These are phyloP conservation scores for Elaeis guineensis DNA, from an alignment of 176 grass and related monocot genomes.

Conservation along the genomic window DNA sequence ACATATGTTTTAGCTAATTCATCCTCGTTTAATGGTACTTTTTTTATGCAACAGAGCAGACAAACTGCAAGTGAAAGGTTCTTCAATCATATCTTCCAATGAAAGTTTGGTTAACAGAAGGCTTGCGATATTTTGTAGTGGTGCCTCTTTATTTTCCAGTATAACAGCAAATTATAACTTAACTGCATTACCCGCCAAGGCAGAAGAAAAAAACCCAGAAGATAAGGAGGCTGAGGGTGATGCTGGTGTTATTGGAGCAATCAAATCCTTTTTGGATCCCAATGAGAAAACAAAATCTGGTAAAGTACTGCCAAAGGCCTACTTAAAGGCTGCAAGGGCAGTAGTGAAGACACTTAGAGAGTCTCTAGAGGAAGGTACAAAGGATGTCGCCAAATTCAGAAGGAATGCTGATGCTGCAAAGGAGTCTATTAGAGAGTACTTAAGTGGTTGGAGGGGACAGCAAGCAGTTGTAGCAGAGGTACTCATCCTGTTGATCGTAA, in stretches of 20 bases:
- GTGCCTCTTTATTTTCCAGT: constrained; percentile 25
- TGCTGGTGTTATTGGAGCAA: constrained; percentile 40
- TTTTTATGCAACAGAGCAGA: constrained; percentile 62
- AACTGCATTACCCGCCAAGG: constrained; percentile 22
- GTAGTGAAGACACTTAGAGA: constrained; percentile 85
- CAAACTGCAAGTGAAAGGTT: constrained; percentile 9
- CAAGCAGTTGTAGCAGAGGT: constrained; percentile 56
- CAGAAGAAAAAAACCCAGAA: constrained; percentile 18
- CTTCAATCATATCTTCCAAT: background rate
- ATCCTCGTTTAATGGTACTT: background rate
- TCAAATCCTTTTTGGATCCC: constrained; percentile 80
- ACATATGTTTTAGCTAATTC: background rate
- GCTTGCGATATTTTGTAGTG: constrained; percentile 21
- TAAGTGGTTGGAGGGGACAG: constrained; percentile 71
- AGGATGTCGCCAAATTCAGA: constrained; percentile 62
- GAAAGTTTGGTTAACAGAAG: constrained; percentile 18
- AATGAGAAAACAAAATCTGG: constrained; percentile 76
- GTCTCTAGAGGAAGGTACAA: constrained; percentile 55
- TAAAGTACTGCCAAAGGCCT: constrained; percentile 76
- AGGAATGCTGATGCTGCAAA: constrained; percentile 73
- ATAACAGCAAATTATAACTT: background rate
- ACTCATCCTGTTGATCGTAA: background rate
- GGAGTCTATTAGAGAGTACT: constrained; percentile 69
- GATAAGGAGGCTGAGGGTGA: constrained; percentile 4
- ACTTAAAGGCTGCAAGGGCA: constrained; percentile 81